phyloP scores from a whole-genome alignment of 2,329 filamentous ascomycete genomes.

The Diaporthe batatas region DNA sequence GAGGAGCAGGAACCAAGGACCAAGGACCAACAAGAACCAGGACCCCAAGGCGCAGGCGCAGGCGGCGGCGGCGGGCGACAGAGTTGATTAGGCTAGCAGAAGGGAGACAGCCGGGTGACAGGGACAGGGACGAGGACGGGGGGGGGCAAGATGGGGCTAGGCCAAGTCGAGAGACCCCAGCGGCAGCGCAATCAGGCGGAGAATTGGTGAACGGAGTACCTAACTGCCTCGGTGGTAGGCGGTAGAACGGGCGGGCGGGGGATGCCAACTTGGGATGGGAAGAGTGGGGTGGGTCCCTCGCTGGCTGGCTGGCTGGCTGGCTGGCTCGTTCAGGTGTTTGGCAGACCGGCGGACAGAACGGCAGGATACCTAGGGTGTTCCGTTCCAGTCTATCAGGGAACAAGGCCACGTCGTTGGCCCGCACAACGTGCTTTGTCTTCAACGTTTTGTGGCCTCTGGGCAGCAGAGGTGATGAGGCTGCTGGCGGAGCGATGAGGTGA shows the following conservation, averaged over 20 bases:
- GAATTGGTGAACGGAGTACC: background rate
- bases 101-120: slow-evolving; percentile 30
- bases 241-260: background rate
- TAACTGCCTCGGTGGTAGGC: background rate
- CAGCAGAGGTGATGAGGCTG: background rate
- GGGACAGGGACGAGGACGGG: slow-evolving; percentile 23
- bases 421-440: slow-evolving; percentile 1
- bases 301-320: slow-evolving; percentile 1
- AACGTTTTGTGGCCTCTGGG: background rate
- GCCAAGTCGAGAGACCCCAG: slow-evolving; percentile 31
- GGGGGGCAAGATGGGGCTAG: slow-evolving; percentile 11
- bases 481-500: background rate
- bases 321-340: background rate
- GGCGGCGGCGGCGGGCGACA: slow-evolving; percentile 17
- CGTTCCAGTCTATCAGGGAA: slow-evolving; percentile 14
- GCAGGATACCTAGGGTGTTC: no score
- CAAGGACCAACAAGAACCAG: slow-evolving; percentile 4
- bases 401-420: slow-evolving; percentile 27
- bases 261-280: background rate
- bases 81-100: slow-evolving; percentile 29
- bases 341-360: background rate
- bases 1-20: slow-evolving; percentile 27
- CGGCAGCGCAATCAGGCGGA: slow-evolving; percentile 29
- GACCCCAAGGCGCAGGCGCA: slow-evolving; percentile 22
- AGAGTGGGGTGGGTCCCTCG: slow-evolving; percentile 14